These are phyloP conservation scores for Cardamine occulta DNA, from an alignment of 345 rosid species.

Conservation along the genomic window DNA sequence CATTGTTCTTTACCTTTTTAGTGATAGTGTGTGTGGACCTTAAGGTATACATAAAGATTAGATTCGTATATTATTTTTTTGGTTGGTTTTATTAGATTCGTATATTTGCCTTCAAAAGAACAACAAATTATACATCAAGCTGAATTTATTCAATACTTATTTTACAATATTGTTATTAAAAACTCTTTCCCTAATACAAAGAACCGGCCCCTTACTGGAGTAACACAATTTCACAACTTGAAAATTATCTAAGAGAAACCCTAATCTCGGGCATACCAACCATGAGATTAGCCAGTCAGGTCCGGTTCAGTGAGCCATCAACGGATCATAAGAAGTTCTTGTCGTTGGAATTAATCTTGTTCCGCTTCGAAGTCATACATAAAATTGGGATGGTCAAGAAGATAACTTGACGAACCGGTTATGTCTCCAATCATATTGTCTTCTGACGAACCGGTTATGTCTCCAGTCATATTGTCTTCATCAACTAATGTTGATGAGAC, in stretches of 20 bases:
- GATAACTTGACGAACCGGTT: neutral
- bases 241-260: neutral
- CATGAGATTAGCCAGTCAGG: neutral
- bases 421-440: neutral
- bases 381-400: neutral
- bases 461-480: neutral
- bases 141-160: neutral
- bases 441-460: neutral
- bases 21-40: constrained; percentile 11
- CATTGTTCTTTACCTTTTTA: constrained; percentile 22
- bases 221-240: neutral
- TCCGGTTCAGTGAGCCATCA: neutral
- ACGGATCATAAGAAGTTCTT: neutral
- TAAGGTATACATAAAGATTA: constrained; percentile 1
- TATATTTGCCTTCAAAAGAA: neutral
- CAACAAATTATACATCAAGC: neutral
- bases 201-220: neutral
- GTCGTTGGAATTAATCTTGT: neutral
- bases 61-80: neutral
- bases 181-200: neutral
- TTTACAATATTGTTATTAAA: neutral
- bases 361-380: neutral
- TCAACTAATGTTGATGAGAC: neutral
- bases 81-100: neutral
- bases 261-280: neutral